These are phyloP conservation scores for Paramecium biaurelia DNA, from an alignment of 73 alveolate species.

Conservation along the genomic window DNA sequence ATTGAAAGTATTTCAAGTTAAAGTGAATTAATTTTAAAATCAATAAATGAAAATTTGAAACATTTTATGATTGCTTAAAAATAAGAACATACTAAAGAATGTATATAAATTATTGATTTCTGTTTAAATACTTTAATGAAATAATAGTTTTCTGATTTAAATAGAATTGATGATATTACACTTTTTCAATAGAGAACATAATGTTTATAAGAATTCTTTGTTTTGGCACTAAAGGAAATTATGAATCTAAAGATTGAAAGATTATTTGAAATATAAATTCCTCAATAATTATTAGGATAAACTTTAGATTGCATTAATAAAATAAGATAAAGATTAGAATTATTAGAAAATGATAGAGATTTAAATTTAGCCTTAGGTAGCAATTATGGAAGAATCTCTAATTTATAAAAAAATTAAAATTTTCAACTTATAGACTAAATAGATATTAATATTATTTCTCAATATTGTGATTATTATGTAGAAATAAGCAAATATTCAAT, in stretches of 20 bases:
- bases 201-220: not conserved
- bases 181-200: not conserved
- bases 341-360: not conserved
- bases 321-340: not conserved
- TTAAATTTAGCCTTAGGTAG: not conserved
- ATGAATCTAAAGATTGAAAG: not conserved
- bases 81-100: not conserved
- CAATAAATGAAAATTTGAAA: not conserved
- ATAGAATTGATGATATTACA: not conserved
- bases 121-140: not conserved
- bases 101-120: not conserved
- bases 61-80: not conserved
- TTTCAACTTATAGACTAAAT: not conserved
- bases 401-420: not conserved
- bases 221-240: not conserved
- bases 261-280: not conserved
- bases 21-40: not conserved
- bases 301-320: slow-evolving; percentile 11
- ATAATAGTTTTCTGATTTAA: not conserved
- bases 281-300: not conserved
- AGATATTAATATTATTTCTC: not conserved
- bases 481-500: not conserved
- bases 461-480: not conserved
- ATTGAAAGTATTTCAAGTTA: slow-evolving; percentile 20
- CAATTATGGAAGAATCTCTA: not conserved